Conservation (phyloP, 768 basidiomycete genomes). For the Rhizopogon vesiculosus region DNA sequence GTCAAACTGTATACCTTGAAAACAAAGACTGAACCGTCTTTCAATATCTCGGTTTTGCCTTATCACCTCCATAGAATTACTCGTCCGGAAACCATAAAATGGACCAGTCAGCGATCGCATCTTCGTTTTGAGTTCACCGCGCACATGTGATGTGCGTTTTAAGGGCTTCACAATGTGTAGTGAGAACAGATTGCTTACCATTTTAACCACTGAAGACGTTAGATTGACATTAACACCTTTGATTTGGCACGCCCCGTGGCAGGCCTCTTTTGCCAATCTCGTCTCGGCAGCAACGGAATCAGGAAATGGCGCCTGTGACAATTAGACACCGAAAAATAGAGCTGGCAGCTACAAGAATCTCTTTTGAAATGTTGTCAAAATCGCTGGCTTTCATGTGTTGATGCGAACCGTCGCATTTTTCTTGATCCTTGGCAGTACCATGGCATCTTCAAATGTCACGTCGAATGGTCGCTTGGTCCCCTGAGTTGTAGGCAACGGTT, state of each 20-base stretch:
- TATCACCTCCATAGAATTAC: neutral
- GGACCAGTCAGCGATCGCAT: neutral
- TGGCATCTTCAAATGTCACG: no score
- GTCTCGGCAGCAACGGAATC: constrained; percentile 4
- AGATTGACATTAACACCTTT: no score
- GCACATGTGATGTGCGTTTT: constrained; percentile 3
- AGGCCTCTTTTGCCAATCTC: constrained; percentile 1
- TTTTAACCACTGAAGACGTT: no score
- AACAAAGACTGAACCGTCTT: constrained; percentile 1
- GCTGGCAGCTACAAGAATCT: constrained; percentile 15
- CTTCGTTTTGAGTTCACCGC: constrained; percentile 7
- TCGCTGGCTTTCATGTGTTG: constrained; percentile 9
- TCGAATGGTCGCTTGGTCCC: no score
- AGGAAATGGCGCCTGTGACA: constrained; percentile 16
- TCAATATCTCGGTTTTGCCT: constrained; percentile 1
- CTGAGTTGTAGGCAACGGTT: no score
- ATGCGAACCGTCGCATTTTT: no score
- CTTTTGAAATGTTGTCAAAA: constrained; percentile 12
- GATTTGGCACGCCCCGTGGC: neutral
- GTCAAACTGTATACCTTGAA: neutral
- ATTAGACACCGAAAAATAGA: constrained; percentile 12
- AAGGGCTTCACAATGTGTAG: neutral
- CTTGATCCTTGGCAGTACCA: no score
- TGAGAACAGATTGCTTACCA: no score
- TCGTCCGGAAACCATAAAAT: neutral